phyloP scores from a whole-genome alignment of 2,329 filamentous ascomycete species.

The Elsinoe batatas region DNA sequence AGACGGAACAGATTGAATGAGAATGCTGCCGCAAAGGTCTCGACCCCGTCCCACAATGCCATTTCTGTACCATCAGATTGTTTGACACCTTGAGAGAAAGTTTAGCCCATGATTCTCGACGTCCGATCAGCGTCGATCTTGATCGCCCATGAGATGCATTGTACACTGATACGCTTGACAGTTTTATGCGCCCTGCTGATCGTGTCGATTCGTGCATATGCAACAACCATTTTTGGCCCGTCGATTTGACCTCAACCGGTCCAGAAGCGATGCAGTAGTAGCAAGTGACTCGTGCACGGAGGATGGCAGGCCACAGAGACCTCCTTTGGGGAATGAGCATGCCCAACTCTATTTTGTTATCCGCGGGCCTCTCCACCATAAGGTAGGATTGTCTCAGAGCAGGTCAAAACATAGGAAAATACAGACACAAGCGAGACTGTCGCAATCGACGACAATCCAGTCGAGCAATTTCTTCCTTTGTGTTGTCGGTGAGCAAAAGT shows the following conservation, averaged over 20 bases:
- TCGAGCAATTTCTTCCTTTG: background rate
- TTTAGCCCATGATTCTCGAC: background rate
- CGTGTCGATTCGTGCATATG: background rate
- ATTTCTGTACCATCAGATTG: background rate
- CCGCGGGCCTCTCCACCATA: background rate
- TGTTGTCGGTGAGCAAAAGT: background rate
- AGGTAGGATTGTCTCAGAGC: background rate
- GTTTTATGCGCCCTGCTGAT: conserved; percentile 3
- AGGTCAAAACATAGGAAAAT: background rate
- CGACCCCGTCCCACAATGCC: background rate
- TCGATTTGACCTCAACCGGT: background rate
- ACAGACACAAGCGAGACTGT: background rate
- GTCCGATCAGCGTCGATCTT: background rate
- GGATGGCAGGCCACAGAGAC: background rate
- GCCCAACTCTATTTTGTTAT: no score
- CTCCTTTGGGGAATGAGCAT: background rate
- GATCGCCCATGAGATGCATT: background rate
- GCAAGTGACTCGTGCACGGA: conserved; percentile 7
- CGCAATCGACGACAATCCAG: background rate
- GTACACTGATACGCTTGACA: background rate
- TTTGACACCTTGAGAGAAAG: background rate
- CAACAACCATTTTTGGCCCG: background rate
- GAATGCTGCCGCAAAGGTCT: background rate
- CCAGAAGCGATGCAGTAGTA: background rate
- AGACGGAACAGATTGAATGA: background rate